Percentiles rank a stretch among this genome's conserved stretches.
phyloP scores from a whole-genome alignment of 2,329 filamentous ascomycete genomes.

The Cladosporium cucumerinum region DNA sequence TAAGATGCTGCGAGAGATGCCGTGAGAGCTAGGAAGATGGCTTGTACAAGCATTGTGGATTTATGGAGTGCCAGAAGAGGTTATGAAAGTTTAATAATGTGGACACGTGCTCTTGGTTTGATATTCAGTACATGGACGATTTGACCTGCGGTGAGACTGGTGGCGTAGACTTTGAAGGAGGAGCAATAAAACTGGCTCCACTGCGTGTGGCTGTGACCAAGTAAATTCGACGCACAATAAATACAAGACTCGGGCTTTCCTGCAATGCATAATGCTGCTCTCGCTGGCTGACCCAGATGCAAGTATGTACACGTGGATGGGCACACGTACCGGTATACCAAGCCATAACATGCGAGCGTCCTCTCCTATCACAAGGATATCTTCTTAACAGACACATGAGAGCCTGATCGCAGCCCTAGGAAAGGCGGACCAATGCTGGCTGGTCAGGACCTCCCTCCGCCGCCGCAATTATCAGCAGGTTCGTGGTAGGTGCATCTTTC shows the following conservation, averaged over 20 bases:
- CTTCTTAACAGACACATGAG: not conserved
- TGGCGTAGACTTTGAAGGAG: not conserved
- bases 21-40: not conserved
- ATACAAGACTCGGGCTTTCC: not conserved
- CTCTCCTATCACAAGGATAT: not conserved
- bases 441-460: not conserved
- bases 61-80: not conserved
- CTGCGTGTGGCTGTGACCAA: not conserved
- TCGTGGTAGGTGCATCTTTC: not conserved
- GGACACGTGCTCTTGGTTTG: not conserved
- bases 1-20: conserved; percentile 25
- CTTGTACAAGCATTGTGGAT: not conserved
- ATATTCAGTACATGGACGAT: not conserved
- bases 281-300: not conserved
- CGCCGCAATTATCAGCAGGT: not conserved
- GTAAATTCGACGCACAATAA: not conserved
- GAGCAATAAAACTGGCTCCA: not conserved
- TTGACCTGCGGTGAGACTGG: not conserved
- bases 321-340: not conserved
- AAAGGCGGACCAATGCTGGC: not conserved
- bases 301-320: not conserved
- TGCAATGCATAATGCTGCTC: not conserved
- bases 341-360: not conserved
- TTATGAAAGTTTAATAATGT: not conserved
- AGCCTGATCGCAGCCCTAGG: not conserved